Evolutionary conservation across 345 rosid genomes (phyloP).

Genomic region (Eucalyptus sp.): DNA sequence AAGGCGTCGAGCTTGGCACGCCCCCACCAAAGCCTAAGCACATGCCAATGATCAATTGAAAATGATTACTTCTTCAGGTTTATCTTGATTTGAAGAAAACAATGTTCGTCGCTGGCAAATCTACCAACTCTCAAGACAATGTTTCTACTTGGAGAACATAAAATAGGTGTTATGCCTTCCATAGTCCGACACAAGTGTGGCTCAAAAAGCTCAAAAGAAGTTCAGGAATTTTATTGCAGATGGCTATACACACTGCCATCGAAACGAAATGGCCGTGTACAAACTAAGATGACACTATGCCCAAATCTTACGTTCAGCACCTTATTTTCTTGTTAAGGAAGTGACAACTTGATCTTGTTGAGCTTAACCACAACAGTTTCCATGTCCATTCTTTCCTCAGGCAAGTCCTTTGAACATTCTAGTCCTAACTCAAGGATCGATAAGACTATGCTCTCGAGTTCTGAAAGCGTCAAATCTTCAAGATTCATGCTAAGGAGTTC

Average conservation of each 20-base stretch:
- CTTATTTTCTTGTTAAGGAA: neutral
- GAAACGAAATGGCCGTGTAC: neutral
- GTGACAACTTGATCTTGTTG: neutral
- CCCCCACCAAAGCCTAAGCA: too few species aligned
- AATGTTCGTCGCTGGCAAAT: too few species aligned
- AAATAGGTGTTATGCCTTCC: too few species aligned
- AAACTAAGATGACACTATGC: neutral
- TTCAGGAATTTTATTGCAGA: neutral
- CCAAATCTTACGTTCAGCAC: neutral
- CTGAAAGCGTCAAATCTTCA: neutral
- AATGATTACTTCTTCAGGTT: too few species aligned
- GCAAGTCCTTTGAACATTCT: neutral
- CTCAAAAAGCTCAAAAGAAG: neutral
- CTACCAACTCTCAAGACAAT: too few species aligned
- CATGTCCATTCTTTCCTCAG: neutral
- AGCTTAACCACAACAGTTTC: neutral
- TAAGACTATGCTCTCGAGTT: neutral
- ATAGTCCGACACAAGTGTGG: too few species aligned
- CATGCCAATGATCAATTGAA: too few species aligned
- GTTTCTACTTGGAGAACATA: too few species aligned
- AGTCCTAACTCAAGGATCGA: neutral
- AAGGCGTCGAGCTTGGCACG: too few species aligned
- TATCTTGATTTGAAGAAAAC: too few species aligned
- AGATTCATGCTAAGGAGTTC: accelerated
- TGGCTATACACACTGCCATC: neutral